Evolutionary conservation across 2,329 filamentous ascomycete species (phyloP), one percentile per base, ranked within the genome.

Genomic region (Mariannaea sp.): DNA sequence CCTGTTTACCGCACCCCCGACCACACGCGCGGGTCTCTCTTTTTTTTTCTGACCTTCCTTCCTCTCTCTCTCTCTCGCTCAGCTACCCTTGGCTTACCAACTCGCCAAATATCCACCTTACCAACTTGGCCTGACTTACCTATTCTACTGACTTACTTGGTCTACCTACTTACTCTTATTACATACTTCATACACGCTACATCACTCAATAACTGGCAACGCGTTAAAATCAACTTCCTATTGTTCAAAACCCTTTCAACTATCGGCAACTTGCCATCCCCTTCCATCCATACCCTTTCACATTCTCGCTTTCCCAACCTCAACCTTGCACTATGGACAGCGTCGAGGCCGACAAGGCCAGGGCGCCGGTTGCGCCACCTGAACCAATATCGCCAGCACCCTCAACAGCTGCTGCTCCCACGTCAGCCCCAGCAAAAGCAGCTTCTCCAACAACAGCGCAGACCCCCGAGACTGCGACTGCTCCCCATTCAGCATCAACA

Each of bases 351-450:
- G 63, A 65, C 53, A 62, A 64, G 57, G 59, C 60, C 55, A 65
- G 58, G 57, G 60, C 55, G 50, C 43, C 57, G 29, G 57, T 58
- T 64, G 62, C 61, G 56, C 60, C 64, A 57, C 52, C 59, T 57
- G 60, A 63, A 52, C 63, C 63, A 58, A 65, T 65, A 58, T 65
- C 63, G 45, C 62, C 63, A 49, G 63, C 60, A 29, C 60, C 61
- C 35, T 65, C 64, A 55, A 56, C 59, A 36, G 49, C 60, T 27
- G 52, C 56, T 51, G 53, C 46, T 55, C 53, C 57, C 38, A 57
- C 61, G 49, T 51, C 56, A 46, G 50, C 57, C 47, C 50, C 57
- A 49, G 51, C 57, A 8, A 56, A 52, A 52, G 51, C 52, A 40
- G 56, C 56, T 47, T 62, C 63, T 49, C 59, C 62, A 48, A 53